Conservation (phyloP, 2,329 filamentous ascomycete genomes). For the Cyphellophora attinorum region DNA sequence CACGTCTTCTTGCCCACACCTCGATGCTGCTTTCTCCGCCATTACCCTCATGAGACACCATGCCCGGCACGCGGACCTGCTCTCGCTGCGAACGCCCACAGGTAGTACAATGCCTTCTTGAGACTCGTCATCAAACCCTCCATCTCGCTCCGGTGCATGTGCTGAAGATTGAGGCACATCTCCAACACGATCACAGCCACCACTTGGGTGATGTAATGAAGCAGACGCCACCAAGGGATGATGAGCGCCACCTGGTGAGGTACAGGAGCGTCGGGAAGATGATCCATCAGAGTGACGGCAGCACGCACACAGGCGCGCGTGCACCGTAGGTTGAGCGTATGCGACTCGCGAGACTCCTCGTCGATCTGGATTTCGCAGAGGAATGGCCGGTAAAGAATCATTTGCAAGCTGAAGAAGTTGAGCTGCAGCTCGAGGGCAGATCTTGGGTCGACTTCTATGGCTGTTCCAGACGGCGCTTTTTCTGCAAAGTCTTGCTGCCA, state of each 20-base stretch:
- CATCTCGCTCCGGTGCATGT: conserved; percentile 14
- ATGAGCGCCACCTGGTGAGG: conserved; percentile 15
- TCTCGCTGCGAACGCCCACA: conserved; percentile 10
- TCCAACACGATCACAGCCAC: conserved; percentile 19
- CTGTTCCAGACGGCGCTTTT: conserved; percentile 6
- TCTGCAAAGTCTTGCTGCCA: conserved; percentile 10
- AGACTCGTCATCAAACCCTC: conserved; percentile 13
- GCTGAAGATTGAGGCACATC: conserved; percentile 15
- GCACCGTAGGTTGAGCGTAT: conserved; percentile 11
- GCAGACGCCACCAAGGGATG: conserved; percentile 20
- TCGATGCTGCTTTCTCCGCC: conserved; percentile 1
- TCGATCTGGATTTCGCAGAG: conserved; percentile 19
- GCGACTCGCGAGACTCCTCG: conserved; percentile 15
- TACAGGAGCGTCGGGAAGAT: conserved; percentile 19
- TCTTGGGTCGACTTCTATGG: conserved; percentile 9
- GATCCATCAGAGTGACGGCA: conserved; percentile 15
- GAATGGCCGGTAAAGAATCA: conserved; percentile 21
- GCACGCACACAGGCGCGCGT: conserved; percentile 19
- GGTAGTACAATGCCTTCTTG: conserved; percentile 19
- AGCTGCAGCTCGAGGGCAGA: conserved; percentile 16
- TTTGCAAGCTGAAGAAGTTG: conserved; percentile 19
- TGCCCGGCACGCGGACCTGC: conserved; percentile 11
- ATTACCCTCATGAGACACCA: conserved; percentile 13
- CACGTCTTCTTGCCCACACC: too few species aligned
- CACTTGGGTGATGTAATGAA: conserved; percentile 22